phyloP scores from a whole-genome alignment of 2,329 filamentous ascomycete species.

The Xylaria sp. region DNA sequence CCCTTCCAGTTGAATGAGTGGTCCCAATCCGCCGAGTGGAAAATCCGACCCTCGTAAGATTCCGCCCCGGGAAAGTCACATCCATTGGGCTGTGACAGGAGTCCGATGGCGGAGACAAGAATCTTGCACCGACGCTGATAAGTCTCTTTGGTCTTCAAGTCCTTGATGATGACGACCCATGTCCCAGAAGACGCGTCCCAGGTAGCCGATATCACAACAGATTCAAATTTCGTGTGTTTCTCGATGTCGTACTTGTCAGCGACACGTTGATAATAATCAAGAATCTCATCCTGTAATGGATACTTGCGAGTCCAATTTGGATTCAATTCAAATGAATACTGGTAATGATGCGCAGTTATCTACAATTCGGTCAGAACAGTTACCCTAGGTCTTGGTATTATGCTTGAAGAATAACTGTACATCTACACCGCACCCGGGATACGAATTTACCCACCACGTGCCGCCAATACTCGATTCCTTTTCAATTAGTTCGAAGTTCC shows the following conservation, averaged over 20 bases:
- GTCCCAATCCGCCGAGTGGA: constrained; percentile 33
- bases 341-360: constrained; percentile 26
- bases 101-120: constrained; percentile 27
- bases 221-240: constrained; percentile 21
- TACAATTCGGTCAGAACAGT: constrained; percentile 3
- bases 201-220: constrained; percentile 17
- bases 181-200: constrained; percentile 30
- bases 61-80: constrained; percentile 23
- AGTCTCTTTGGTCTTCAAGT: constrained; percentile 23
- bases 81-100: constrained; percentile 26
- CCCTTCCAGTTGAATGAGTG: constrained; percentile 31
- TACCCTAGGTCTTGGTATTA: neutral
- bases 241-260: constrained; percentile 25
- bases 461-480: constrained; percentile 24
- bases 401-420: constrained; percentile 3
- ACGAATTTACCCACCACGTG: constrained; percentile 31
- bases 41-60: constrained; percentile 28
- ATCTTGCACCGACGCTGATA: constrained; percentile 31
- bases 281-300: constrained; percentile 34
- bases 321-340: constrained; percentile 29
- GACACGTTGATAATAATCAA: constrained; percentile 24
- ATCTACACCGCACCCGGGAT: constrained; percentile 35
- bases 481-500: constrained; percentile 33
- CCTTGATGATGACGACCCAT: constrained; percentile 28
- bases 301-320: constrained; percentile 31